phyloP scores from a whole-genome alignment of 2,329 filamentous ascomycete genomes.

The Blumeriella jaapii region DNA sequence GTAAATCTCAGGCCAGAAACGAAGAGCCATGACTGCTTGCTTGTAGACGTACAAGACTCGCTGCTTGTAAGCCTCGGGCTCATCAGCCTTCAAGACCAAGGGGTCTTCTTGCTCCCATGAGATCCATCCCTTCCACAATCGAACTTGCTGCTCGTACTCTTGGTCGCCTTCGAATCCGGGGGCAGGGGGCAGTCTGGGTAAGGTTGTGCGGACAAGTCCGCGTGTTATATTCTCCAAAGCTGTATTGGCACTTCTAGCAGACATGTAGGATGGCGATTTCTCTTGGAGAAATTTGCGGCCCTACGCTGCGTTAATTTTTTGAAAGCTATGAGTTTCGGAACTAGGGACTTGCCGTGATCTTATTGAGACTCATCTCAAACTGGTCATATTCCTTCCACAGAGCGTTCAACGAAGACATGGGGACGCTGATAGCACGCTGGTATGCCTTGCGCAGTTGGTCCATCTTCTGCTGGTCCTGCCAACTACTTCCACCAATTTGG shows the following conservation, averaged over 20 bases:
- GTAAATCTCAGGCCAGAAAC: slow-evolving; percentile 95
- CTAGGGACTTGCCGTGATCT: slow-evolving; percentile 57
- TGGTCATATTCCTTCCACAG: slow-evolving; percentile 97
- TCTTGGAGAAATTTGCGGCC: slow-evolving; percentile 93
- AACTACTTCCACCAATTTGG: slow-evolving; percentile 69
- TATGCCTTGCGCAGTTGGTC: slow-evolving; percentile 86
- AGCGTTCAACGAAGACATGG: slow-evolving; percentile 69
- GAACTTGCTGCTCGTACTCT: slow-evolving; percentile 74
- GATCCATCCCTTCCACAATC: slow-evolving; percentile 89
- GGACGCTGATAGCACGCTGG: slow-evolving; percentile 77
- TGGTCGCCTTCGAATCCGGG: slow-evolving; percentile 77
- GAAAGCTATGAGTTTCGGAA: background rate
- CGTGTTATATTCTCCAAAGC: slow-evolving; percentile 82
- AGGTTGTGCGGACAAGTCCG: slow-evolving; percentile 61
- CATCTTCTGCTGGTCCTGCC: slow-evolving; percentile 99
- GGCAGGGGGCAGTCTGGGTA: slow-evolving; percentile 72
- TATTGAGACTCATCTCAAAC: slow-evolving; percentile 91
- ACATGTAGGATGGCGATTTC: slow-evolving; percentile 88
- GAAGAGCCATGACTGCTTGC: slow-evolving; percentile 82
- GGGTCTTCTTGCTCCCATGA: slow-evolving; percentile 92
- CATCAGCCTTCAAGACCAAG: slow-evolving; percentile 73
- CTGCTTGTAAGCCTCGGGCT: slow-evolving; percentile 60
- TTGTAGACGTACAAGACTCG: slow-evolving; percentile 86
- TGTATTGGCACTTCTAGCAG: slow-evolving; percentile 79
- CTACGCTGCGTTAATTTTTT: slow-evolving; percentile 34